These are phyloP conservation scores for Cercospora zeina DNA, from an alignment of 2,329 filamentous ascomycete species.

Conservation along the genomic window DNA sequence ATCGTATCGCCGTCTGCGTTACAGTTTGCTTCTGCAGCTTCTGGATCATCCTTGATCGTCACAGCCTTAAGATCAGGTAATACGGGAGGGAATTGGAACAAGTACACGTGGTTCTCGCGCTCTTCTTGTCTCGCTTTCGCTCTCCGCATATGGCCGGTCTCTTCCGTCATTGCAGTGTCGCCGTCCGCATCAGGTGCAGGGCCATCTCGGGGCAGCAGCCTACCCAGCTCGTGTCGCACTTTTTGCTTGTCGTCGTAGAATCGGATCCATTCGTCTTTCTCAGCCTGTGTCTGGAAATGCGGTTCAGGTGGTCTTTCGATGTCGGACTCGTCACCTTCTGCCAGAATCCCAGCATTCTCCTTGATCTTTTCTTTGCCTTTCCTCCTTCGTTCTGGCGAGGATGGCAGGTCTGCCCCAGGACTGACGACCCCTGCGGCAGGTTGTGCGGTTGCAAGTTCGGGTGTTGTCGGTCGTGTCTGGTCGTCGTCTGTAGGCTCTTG, in stretches of 20 bases:
- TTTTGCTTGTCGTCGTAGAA: conserved; percentile 50
- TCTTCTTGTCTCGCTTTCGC: conserved; percentile 40
- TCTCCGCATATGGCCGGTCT: conserved; percentile 22
- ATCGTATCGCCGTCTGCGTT: conserved; percentile 24
- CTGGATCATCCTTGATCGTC: conserved; percentile 36
- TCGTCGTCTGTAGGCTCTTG: conserved; percentile 55
- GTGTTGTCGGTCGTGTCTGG: conserved; percentile 25
- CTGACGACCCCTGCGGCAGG: conserved; percentile 29
- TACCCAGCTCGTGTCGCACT: conserved; percentile 52
- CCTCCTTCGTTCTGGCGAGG: conserved; percentile 40
- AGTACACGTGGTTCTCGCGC: conserved; percentile 58
- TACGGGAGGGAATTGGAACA: conserved; percentile 65
- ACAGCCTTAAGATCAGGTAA: conserved; percentile 57
- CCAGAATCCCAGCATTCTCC: conserved; percentile 15
- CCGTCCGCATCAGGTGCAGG: conserved; percentile 44
- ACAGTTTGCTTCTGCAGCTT: conserved; percentile 23
- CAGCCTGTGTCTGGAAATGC: conserved; percentile 55
- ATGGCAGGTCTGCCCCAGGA: conserved; percentile 35
- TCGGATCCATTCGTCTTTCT: conserved; percentile 53
- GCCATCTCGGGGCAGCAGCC: conserved; percentile 36
- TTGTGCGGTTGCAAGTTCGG: conserved; percentile 22
- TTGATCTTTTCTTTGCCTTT: conserved; percentile 37
- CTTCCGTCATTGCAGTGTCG: conserved; percentile 44
- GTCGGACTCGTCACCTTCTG: conserved; percentile 24
- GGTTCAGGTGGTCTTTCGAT: conserved; percentile 39